Evolutionary conservation across 352 stramenopile genomes (phyloP).

Genomic region (Aphanomyces cochlioides): DNA sequence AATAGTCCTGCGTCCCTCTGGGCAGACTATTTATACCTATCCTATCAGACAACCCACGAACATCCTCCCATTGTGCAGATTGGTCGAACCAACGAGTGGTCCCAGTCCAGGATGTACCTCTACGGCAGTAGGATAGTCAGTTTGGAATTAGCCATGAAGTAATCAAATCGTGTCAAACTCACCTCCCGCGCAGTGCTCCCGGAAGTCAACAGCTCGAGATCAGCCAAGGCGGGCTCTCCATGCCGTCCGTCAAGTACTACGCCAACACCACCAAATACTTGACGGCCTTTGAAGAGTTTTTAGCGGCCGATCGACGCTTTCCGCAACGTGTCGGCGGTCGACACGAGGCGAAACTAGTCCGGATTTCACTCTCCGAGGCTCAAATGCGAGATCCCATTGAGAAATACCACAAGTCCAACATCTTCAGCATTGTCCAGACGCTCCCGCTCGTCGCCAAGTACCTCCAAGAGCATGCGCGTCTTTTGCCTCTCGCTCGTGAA

Average conservation of each 20-base stretch:
- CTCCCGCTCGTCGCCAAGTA: conserved; percentile 55
- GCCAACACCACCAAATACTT: conserved; percentile 38
- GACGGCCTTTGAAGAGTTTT: background rate
- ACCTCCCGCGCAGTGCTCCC: no score
- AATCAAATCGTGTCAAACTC: no score
- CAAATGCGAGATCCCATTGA: conserved; percentile 77
- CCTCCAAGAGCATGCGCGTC: no score
- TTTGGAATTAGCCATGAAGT: no score
- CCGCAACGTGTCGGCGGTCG: conserved; percentile 40
- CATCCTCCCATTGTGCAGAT: no score
- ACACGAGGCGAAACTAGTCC: conserved; percentile 74
- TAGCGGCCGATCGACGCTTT: background rate
- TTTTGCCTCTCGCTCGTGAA: conserved; percentile 76
- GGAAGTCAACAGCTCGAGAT: no score
- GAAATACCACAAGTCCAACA: conserved; percentile 83
- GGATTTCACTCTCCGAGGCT: conserved; percentile 81
- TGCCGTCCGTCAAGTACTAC: conserved; percentile 64
- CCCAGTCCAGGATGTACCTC: no score
- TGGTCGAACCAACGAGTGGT: no score
- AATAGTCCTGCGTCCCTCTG: no score
- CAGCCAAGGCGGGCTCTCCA: conserved; percentile 50
- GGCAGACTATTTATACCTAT: no score
- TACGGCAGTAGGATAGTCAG: no score
- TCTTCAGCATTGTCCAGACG: conserved; percentile 49
- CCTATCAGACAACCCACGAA: no score